phyloP scores from a whole-genome alignment of 257 asterid genomes.

The Solanum tacnaense region DNA sequence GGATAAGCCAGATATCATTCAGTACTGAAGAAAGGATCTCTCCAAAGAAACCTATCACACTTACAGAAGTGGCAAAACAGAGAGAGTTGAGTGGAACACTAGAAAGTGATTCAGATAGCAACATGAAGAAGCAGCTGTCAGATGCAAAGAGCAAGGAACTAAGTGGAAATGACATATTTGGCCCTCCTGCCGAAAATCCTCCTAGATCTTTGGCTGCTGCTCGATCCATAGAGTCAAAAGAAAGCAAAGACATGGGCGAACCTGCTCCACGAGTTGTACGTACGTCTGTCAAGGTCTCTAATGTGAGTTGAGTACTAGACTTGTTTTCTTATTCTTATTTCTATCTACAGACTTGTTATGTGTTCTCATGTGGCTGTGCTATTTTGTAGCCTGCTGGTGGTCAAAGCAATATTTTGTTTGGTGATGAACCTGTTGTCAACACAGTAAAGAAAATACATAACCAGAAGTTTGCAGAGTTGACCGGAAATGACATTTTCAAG shows the following conservation, averaged over 20 bases:
- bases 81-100: conserved; percentile 84
- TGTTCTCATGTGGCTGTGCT: not conserved
- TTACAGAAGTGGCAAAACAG: conserved; percentile 87
- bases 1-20: conserved; percentile 92
- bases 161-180: conserved; percentile 81
- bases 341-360: not conserved
- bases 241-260: conserved; percentile 56
- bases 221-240: conserved; percentile 45
- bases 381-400: conserved; percentile 84
- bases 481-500: conserved; percentile 82
- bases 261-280: conserved; percentile 72
- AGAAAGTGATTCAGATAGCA: conserved; percentile 52
- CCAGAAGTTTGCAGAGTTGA: conserved; percentile 82
- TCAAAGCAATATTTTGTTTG: conserved; percentile 70
- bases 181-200: conserved; percentile 69
- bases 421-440: conserved; percentile 61
- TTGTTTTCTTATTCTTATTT: not conserved
- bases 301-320: conserved; percentile 39
- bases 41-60: conserved; percentile 69
- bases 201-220: conserved; percentile 49
- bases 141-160: conserved; percentile 81
- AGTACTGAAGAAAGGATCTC: conserved; percentile 72
- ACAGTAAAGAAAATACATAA: conserved; percentile 59
- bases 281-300: conserved; percentile 85
- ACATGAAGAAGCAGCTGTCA: conserved; percentile 49